These are phyloP conservation scores for Kalmusia sp. DNA, from an alignment of 2,329 filamentous ascomycete genomes.

Conservation along the genomic window DNA sequence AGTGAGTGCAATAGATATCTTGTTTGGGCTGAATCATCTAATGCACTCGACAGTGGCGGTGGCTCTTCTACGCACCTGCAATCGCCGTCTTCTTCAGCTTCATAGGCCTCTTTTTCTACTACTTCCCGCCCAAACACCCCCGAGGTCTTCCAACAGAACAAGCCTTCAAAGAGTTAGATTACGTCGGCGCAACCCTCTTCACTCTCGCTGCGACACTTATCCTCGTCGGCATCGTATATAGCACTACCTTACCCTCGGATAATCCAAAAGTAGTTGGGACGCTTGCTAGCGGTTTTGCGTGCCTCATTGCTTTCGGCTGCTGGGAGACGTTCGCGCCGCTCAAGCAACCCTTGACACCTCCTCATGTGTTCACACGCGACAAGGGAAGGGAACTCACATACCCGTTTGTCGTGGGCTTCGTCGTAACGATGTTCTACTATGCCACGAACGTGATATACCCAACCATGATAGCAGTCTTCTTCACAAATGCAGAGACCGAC, in stretches of 20 bases:
- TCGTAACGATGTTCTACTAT: constrained; percentile 63
- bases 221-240: constrained; percentile 45
- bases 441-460: constrained; percentile 56
- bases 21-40: neutral
- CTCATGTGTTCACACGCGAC: constrained; percentile 54
- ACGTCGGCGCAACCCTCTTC: constrained; percentile 41
- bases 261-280: constrained; percentile 40
- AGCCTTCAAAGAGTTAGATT: constrained; percentile 40
- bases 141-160: constrained; percentile 32
- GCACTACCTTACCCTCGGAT: constrained; percentile 28
- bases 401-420: constrained; percentile 53
- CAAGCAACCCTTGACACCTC: constrained; percentile 50
- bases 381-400: constrained; percentile 57
- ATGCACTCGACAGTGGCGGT: constrained; percentile 45
- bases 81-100: constrained; percentile 55
- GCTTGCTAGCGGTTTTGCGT: constrained; percentile 38
- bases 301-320: constrained; percentile 35
- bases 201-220: constrained; percentile 32
- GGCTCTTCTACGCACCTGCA: constrained; percentile 55
- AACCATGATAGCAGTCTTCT: constrained; percentile 57
- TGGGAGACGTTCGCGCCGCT: constrained; percentile 40
- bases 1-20: constrained; percentile 7
- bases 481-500: constrained; percentile 44
- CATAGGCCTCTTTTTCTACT: constrained; percentile 51
- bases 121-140: constrained; percentile 51